Base-by-base conservation (phyloP, 2,329 filamentous ascomycete genomes). In the Beauveria sp. region DNA sequence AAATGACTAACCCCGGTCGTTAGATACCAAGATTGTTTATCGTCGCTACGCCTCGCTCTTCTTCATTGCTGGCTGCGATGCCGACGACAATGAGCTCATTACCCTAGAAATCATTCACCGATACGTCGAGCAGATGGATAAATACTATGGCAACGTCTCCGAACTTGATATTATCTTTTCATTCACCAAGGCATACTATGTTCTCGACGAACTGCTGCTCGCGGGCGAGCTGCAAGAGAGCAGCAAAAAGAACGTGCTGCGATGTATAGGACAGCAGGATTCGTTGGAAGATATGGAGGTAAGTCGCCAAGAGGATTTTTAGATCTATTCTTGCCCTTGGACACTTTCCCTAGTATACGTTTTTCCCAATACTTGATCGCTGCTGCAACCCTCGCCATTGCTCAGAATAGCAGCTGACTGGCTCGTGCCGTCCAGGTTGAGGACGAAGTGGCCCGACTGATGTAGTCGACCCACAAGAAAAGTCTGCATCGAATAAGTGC, bases 61-160 rank as follows among this genome's bases (percentile, higher is more conserved):
- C 83, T 99, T 99, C 83, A 99, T 99, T 75, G 92, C 93, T 70
- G 94, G 94, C 70, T 96, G 92, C 79, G 88, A 92, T 59, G 92
- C 92, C n/a, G 92, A 91, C 65, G 94, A 99, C 77, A 99, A 99
- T 77, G 94, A 99, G 74, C 81, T 99, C 72, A 97, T 97, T 74
- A 96, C 91, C 26, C 91, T 99, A 72, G 94, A 99, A 76, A 92
- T 99, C 72, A 96, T 99, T 70, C 94, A 99, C 76, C 91, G 94
- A 77, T 99, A 99, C 75, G 94, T 99, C 72, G 94, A 99, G 77
- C 94, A 99, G 79, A 99, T 99, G 94, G 94, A 99, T 83, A 99
- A 99, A 76, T 99, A 99, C 80, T 99, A 97, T 76, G 94, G 94
- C 76, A 99, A 99, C 75, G 94, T 99, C 63, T 99, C 94, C 86